Evolutionary conservation across 2,329 filamentous ascomycete genomes (phyloP).

Genomic region (Lecanosticta acicola): DNA sequence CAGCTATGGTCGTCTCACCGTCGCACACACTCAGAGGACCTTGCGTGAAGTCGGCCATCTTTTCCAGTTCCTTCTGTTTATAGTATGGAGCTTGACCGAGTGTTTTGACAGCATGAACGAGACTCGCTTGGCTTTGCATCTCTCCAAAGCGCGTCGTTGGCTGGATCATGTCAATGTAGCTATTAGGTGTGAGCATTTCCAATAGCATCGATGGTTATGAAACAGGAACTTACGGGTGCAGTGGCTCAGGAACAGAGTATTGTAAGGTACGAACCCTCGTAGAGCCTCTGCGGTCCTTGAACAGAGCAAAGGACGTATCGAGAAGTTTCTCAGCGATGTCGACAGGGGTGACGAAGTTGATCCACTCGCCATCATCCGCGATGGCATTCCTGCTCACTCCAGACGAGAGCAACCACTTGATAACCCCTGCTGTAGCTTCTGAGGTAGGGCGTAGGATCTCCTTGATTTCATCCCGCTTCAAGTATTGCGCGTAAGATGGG

Average conservation of each 20-base stretch:
- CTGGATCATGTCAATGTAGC: constrained; percentile 51
- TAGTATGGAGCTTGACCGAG: constrained; percentile 17
- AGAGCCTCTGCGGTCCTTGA: constrained; percentile 35
- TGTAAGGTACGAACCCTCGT: constrained; percentile 50
- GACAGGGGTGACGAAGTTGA: constrained; percentile 50
- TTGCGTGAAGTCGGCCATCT: not conserved
- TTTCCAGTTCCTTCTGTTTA: constrained; percentile 15
- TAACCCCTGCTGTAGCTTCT: constrained; percentile 45
- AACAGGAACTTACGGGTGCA: constrained; percentile 41
- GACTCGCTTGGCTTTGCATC: constrained; percentile 22
- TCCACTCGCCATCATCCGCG: constrained; percentile 54
- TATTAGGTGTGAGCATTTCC: constrained; percentile 1
- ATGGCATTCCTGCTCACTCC: constrained; percentile 44
- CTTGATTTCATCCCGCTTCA: constrained; percentile 56
- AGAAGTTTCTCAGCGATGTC: constrained; percentile 48
- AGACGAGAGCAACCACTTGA: constrained; percentile 51
- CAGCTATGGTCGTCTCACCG: constrained; percentile 39
- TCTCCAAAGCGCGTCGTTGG: constrained; percentile 55
- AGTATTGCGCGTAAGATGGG: constrained; percentile 55
- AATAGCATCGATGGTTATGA: not conserved
- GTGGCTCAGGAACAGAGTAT: constrained; percentile 56
- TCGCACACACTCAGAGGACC: constrained; percentile 30
- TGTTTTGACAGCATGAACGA: constrained; percentile 7
- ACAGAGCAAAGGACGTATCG: constrained; percentile 54
- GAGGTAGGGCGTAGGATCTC: constrained; percentile 48